phyloP scores from a whole-genome alignment of 2,329 filamentous ascomycete species.

The Sclerotinia minor region DNA sequence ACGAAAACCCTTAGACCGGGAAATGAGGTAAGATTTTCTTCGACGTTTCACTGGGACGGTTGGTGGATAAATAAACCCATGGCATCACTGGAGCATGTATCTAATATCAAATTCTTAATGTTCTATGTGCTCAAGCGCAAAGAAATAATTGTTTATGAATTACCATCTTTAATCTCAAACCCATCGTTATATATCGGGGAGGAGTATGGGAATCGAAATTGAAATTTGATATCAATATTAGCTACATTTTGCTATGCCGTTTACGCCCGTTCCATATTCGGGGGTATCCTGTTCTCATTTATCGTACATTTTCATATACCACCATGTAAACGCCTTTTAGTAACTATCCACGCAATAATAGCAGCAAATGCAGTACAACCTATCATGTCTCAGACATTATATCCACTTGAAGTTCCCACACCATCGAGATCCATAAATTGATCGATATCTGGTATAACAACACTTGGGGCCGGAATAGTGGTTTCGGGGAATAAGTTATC shows the following conservation, averaged over 20 bases:
- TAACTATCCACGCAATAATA: neutral
- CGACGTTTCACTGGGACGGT: no score
- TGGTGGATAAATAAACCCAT: no score
- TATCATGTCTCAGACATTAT: slow-evolving; percentile 6
- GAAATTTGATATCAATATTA: neutral
- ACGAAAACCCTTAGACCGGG: no score
- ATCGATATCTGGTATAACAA: slow-evolving; percentile 26
- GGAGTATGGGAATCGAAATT: no score
- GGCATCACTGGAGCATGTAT: no score
- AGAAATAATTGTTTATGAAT: no score
- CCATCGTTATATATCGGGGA: neutral
- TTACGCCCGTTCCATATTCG: slow-evolving; percentile 12
- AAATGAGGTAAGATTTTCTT: no score
- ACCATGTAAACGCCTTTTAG: neutral
- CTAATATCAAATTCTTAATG: no score
- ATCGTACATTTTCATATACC: neutral
- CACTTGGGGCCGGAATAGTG: slow-evolving; percentile 8
- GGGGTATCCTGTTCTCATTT: slow-evolving; percentile 4
- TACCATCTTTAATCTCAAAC: neutral
- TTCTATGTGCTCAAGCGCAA: no score
- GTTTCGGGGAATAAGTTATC: slow-evolving; percentile 39
- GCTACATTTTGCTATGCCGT: neutral
- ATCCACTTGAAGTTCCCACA: slow-evolving; percentile 9
- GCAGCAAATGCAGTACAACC: neutral
- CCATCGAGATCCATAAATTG: slow-evolving; percentile 30